Evolutionary conservation across 495 filamentous ascomycete species (phyloP), one percentile per base, ranked within the genome.

Genomic region (Penicillium antarcticum): DNA sequence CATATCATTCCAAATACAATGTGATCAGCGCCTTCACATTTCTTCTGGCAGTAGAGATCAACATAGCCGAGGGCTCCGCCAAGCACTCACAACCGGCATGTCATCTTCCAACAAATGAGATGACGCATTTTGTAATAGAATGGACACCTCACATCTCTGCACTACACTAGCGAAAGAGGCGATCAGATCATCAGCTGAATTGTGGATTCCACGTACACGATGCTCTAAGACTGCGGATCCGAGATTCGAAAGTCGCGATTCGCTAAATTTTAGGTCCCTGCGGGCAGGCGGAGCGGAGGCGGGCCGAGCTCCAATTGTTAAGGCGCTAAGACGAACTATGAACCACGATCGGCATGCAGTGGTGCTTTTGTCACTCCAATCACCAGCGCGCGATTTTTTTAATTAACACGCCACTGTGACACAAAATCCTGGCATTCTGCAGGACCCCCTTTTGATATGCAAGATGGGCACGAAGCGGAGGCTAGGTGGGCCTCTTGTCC

Each of bases 321-420:
- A 9, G 26, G 17, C 18, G 43, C 43, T 45, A 45, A 11, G 31
- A 45, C 31, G 43, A 45, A 45, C 43, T 45, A 35, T 45, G 29
- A 26, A 12, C 26, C 7, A 23, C 32, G 43, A 45, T 45, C 43
- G 43, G 19, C 43, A 24, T 29, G 6, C 26, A 23, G 21, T 23
- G 5, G 43, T 24, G 11, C 5, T 35, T 16, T 36, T 21, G 17
- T 7, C 9, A 5, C 8, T 4, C 0, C 16, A 5, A 4, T 12
- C 5, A 4, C 11, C 42, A 33, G 31, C 17, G 31, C 8, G 16
- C 34, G 12, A 32, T 14, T 16, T 12, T 16, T 17, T 13, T 11
- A 1, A 17, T 26, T 16, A n/a, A 10, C 23, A 16, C 24, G 26
- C 7, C 26, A 9, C 7, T 6, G 6, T 8, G 26, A 29, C 26